Base-by-base conservation (phyloP, 345 rosid species). In the Populus nigra region DNA sequence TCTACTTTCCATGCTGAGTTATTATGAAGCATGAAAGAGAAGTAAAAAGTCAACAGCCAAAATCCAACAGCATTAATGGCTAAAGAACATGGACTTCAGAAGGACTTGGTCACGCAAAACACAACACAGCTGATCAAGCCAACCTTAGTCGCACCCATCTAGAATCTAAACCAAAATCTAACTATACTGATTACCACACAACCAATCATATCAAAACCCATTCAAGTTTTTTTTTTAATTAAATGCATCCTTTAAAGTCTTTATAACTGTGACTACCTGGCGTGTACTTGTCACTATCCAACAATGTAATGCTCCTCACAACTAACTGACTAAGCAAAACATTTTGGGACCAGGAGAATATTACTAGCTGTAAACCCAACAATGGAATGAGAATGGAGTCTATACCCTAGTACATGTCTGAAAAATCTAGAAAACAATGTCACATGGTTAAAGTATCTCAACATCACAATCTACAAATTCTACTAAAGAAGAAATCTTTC, bases 161-260 rank as follows among this genome's bases (percentile, higher is more conserved):
- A 38, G 33, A 71, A 43, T 43, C 47, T 11, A 10, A 43, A 43
- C 12, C 59, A 18, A 45, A 57, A 71, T 18, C 23, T 71, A 50
- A 50, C 59, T 27, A 8, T 5, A 72, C n/a, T 61, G 38, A n/a
- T 53, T 72, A 22, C 29, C 43, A 33, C 15, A 72, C 10, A 50
- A 11, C 20, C 9, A 35, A 69, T 12, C 2, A 5, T 38, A 71
- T n/a, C 1, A 71, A 71, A 49, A 71, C 38, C 45, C 11, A 27
- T 25, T n/a, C 22, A 47, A 29, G 62, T 22, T 8, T 67, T 67
- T 67, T 67, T 18, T 39, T 10, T 9, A 36, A 31, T 20, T 12
- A 68, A n/a, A 36, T 38, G n/a, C 59, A 71, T 71, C 61, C 73
- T 71, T 18, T 39, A 71, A 49, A 47, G 35, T 61, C 61, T 49